Evolutionary conservation across 495 filamentous ascomycete species (phyloP), one percentile per base, ranked within the genome.

Genomic region (Lophiotrema nucula): DNA sequence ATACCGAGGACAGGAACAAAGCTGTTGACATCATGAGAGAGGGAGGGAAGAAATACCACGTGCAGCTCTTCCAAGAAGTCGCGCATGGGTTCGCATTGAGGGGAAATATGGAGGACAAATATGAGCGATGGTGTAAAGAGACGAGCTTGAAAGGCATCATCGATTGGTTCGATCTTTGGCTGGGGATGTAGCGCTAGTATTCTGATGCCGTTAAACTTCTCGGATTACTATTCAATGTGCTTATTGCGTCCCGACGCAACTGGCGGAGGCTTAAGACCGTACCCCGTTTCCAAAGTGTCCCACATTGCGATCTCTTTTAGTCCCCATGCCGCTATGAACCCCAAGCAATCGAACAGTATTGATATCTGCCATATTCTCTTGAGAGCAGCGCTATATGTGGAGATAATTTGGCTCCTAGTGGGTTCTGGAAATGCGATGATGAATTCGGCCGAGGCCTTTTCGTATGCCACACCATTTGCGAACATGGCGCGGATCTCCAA

Each of bases 131-230:
- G 42, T 44, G 42, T n/a, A 76, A 74, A 53, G 72, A 76, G 49
- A 69, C 72, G 57, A 71, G 71, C 54, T 62, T 69, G 16, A 52
- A 47, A 12, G 63, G 66, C 0, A 74, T 76, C 27, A 48, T 69
- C 5, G 63, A 64, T 13, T 74, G 72, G 72, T 74, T 74, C 43
- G 60, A 76, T 48, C 63, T 73, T 42, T 76, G 73, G 73, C 48
- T 73, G 11, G 44, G 8, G 18, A 19, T 27, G 23, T 25, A 43
- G 22, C 46, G 10, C n/a, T n/a, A n/a, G n/a, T n/a, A n/a, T n/a
- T n/a, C n/a, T n/a, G n/a, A n/a, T n/a, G n/a, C n/a, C n/a, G n/a
- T n/a, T n/a, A n/a, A n/a, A n/a, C n/a, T n/a, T n/a, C n/a, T n/a
- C n/a, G n/a, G n/a, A n/a, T n/a, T n/a, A n/a, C n/a, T n/a, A n/a